Evolutionary conservation across 306 rosid genomes (phyloP), one percentile per base, ranked within the genome.

Genomic region (Albizia julibrissin): DNA sequence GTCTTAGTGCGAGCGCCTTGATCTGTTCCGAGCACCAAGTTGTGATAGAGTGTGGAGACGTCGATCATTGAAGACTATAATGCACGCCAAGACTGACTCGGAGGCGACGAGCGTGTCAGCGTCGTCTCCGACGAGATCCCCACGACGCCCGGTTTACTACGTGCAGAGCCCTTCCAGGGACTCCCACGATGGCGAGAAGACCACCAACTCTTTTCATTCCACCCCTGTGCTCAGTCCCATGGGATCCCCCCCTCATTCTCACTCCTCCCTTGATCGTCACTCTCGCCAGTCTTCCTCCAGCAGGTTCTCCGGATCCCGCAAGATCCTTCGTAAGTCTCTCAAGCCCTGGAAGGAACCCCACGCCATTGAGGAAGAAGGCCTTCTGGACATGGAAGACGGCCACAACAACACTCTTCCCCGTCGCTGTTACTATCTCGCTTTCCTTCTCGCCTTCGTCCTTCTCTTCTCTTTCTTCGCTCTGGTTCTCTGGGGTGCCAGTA

Each of bases 111-210:
- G 99, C 89, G 81, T 91, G 6, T 94, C 92, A 0, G 87, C 98
- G 0, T 93, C 99, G 0, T 95, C 99, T 18, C 97, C 95, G 0
- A 86, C 94, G 10, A 79, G 98, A 72, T 95, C 99, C n/a, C 99
- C 99, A 0, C 94, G 97, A 21, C 90, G 99, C 1, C 93, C 92
- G 0, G 98, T 88, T 56, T 95, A 93, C 94, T 95, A 83, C 56
- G 99, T 95, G 1, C 99, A 93, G 81, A 91, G 97, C 82, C 99
- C 99, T 8, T 95, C 98, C 5, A 81, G 98, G 2, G 98, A 94
- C 19, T 94, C 98, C 1, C 98, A 95, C 91, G 99, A 95, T 82
- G 99, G 99, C 1, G 99, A 95, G 87, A 95, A 95, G 86, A 95
- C 97, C 0, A 69, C 98, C 10, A 92, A 98, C n/a, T 93, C 99